A percentile compares a stretch with the other conserved stretches of the same genome.
Evolutionary conservation across 257 asterid genomes (phyloP).

Genomic region (Agastache rugosa): DNA sequence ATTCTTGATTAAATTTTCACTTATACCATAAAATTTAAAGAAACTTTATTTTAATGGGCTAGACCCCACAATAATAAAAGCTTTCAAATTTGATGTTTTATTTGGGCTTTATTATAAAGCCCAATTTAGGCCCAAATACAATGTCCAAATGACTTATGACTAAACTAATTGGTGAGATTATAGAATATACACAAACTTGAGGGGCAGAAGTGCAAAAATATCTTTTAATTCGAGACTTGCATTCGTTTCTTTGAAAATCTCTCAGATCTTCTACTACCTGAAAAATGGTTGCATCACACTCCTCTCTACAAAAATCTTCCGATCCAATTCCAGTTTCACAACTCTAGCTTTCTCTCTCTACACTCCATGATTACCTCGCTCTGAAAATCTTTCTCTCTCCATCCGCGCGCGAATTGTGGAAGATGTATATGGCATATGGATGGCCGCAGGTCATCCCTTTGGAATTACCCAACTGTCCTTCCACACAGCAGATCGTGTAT

Average conservation of each 20-base stretch:
- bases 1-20: too few species aligned
- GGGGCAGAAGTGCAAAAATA: constrained; percentile 37
- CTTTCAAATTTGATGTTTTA: too few species aligned
- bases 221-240: constrained; percentile 16
- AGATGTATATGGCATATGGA: constrained; percentile 99
- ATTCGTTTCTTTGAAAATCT: constrained; percentile 36
- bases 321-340: constrained; percentile 45
- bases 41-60: too few species aligned
- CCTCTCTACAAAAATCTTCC: constrained; percentile 30
- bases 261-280: constrained; percentile 51
- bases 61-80: too few species aligned
- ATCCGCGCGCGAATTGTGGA: constrained; percentile 31
- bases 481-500: constrained; percentile 75
- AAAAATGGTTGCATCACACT: constrained; percentile 43
- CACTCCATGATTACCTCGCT: constrained; percentile 34
- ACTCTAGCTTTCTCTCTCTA: constrained; percentile 33
- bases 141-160: background rate
- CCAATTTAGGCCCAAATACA: constrained; percentile 17
- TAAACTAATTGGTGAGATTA: background rate
- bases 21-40: too few species aligned
- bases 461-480: constrained; percentile 61
- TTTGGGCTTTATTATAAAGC: background rate
- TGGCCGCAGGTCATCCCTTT: constrained; percentile 99
- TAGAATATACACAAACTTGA: background rate
- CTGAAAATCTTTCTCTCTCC: constrained; percentile 27